Conservation (phyloP, 768 basidiomycete species). For the Collybia sp. region DNA sequence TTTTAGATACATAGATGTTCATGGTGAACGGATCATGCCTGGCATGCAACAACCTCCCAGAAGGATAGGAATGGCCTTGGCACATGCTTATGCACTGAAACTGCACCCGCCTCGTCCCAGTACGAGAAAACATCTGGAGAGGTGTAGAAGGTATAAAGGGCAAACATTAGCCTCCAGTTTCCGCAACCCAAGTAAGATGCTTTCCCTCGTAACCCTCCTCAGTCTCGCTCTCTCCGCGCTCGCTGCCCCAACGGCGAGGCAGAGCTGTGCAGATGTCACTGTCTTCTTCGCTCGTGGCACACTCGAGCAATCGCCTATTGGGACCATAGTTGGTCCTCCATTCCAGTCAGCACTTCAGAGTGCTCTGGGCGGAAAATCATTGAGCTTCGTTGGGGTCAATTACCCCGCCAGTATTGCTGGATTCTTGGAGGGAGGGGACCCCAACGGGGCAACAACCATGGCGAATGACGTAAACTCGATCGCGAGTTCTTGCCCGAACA, state of each 20-base stretch:
- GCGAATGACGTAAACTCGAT: constrained; percentile 21
- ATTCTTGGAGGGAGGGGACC: constrained; percentile 32
- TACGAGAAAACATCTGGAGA: too few relatives aligned
- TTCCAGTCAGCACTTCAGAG: constrained; percentile 23
- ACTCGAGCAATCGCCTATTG: constrained; percentile 24
- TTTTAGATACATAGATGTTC: too few relatives aligned
- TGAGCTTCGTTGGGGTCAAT: constrained; percentile 31
- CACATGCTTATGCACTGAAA: too few relatives aligned
- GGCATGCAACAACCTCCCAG: too few relatives aligned
- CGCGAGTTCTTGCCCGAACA: constrained; percentile 24
- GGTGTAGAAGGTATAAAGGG: too few relatives aligned
- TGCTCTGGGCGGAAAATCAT: constrained; percentile 20
- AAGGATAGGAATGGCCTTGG: too few relatives aligned
- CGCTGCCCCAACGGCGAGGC: constrained; percentile 14
- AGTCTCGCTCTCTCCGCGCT: constrained; percentile 14
- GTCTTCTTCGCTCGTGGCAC: constrained; percentile 36
- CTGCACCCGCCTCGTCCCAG: too few relatives aligned
- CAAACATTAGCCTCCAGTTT: too few relatives aligned
- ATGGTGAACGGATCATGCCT: too few relatives aligned
- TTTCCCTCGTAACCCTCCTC: constrained; percentile 8
- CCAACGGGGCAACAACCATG: constrained; percentile 27
- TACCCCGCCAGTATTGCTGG: constrained; percentile 30
- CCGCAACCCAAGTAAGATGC: constrained; percentile 6
- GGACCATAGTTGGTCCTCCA: constrained; percentile 30
- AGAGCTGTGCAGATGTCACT: constrained; percentile 24